These are phyloP conservation scores for Nemania sp. DNA, from an alignment of 2,329 filamentous ascomycete genomes.

Conservation along the genomic window DNA sequence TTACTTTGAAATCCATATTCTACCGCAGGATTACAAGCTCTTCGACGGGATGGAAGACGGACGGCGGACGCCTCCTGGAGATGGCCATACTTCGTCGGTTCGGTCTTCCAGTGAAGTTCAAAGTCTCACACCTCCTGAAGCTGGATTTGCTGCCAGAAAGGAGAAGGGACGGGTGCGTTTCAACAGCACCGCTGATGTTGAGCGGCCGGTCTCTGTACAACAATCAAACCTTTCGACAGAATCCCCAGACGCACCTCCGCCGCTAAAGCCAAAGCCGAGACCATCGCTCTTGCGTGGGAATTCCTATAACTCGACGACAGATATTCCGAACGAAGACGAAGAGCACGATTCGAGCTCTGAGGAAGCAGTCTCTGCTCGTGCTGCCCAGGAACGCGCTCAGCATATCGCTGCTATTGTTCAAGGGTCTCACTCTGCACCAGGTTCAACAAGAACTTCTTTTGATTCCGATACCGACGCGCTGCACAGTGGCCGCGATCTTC, in stretches of 20 bases:
- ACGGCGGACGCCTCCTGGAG: conserved; percentile 3
- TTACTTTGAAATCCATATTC: not conserved
- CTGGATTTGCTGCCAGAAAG: conserved; percentile 30
- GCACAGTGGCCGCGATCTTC: conserved; percentile 35
- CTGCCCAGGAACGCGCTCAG: conserved; percentile 48
- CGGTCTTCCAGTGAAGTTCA: not conserved
- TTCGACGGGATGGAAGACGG: conserved; percentile 17
- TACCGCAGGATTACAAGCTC: not conserved
- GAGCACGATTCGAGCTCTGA: conserved; percentile 32
- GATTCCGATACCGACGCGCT: conserved; percentile 43
- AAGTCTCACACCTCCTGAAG: not conserved
- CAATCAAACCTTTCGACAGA: conserved; percentile 22
- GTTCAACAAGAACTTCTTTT: conserved; percentile 42
- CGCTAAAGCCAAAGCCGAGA: conserved; percentile 38
- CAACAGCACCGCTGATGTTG: conserved; percentile 48
- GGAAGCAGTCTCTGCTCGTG: conserved; percentile 43
- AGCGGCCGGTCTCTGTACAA: conserved; percentile 34
- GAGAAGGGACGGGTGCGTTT: conserved; percentile 54
- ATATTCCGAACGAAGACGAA: conserved; percentile 36
- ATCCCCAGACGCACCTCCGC: conserved; percentile 19
- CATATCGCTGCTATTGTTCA: conserved; percentile 47
- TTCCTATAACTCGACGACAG: conserved; percentile 45
- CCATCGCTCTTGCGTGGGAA: conserved; percentile 50
- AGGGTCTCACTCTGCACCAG: conserved; percentile 42
- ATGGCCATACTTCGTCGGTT: conserved; percentile 10